Evolutionary conservation across 176 grass and related monocot genomes (phyloP), one percentile per base, ranked within the genome.

Genomic region (Aegilops umbellulata): DNA sequence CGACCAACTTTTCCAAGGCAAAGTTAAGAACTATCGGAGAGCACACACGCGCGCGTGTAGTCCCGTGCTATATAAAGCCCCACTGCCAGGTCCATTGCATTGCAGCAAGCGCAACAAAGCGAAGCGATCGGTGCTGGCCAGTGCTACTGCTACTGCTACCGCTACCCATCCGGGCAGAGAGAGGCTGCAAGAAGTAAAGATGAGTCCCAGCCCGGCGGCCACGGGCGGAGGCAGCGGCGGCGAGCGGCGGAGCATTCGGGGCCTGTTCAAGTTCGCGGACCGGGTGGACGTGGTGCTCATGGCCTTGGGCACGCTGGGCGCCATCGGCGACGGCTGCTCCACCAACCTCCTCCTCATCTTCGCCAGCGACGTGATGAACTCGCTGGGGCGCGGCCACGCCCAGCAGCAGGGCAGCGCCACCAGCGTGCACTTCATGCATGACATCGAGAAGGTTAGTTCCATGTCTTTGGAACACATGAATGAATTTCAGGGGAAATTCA

Each of bases 291-390:
- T 92, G 15, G 6, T 94, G 74, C 79, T 98, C 74, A 98, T 95
- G 96, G 65, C 55, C 23, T 36, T 98, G 63, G 96, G 96, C 81
- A 94, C 94, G 27, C 82, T 95, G 17, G 96, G 96, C 1, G 92
- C 94, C 60, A 76, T 98, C 26, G 96, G 88, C 60, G 96, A 98
- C 79, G 96, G 96, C 20, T 98, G 96, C 86, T 95, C 96, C 39
- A 92, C 90, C 47, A 98, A 98, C 69, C 91, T 89, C 58, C 93
- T 98, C 39, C 92, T 98, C 76, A 89, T 98, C 84, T 98, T 98
- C 77, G 96, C 94, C 7, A 95, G 93, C 90, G 85, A 90, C 65
- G 90, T 98, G n/a, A 95, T 98, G 92, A 98, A 98, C 84, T 91
- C 86, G 69, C 86, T 98, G 32, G 96, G 96, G 6, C 86, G 89